phyloP scores from a whole-genome alignment of 805 yeast species.

The Saturnispora besseyi region DNA sequence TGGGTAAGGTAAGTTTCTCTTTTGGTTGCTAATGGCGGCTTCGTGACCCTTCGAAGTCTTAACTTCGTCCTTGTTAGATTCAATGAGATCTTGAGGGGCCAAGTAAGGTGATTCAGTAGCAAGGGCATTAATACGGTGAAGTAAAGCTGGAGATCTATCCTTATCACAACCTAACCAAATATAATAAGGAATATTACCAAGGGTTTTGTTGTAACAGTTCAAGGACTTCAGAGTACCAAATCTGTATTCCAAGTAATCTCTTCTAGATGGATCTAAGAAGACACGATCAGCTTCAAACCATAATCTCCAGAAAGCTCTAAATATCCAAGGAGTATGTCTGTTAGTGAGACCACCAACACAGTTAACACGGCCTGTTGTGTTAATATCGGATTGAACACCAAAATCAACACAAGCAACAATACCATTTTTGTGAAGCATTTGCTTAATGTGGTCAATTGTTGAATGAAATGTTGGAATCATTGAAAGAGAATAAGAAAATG shows the following conservation, averaged over 20 bases:
- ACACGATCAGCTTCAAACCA: conserved; percentile 87
- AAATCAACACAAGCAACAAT: conserved; percentile 68
- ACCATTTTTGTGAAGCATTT: conserved; percentile 47
- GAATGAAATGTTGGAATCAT: conserved; percentile 83
- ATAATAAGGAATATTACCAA: conserved; percentile 75
- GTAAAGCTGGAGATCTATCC: conserved; percentile 38
- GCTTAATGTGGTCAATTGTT: conserved; percentile 59
- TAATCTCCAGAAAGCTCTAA: conserved; percentile 73
- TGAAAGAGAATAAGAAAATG: conserved; percentile 73
- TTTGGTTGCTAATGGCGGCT: conserved; percentile 56
- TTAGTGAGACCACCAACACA: conserved; percentile 67
- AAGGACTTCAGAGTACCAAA: conserved; percentile 75
- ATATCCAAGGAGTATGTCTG: conserved; percentile 69
- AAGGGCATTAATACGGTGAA: conserved; percentile 51
- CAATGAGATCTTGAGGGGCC: conserved; percentile 43
- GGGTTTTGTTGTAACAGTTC: conserved; percentile 51
- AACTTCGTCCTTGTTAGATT: conserved; percentile 17
- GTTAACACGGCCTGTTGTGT: conserved; percentile 57
- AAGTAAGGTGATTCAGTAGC: conserved; percentile 79
- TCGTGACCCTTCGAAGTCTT: conserved; percentile 64
- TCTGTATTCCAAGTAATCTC: conserved; percentile 74
- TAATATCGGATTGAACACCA: conserved; percentile 63
- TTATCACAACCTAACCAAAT: conserved; percentile 77
- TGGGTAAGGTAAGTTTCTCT: conserved; percentile 66
- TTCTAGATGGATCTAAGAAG: conserved; percentile 67